Evolutionary conservation across 106 monocot species (phyloP), one percentile per base, ranked within the genome.

Genomic region (Vanilla planifolia): DNA sequence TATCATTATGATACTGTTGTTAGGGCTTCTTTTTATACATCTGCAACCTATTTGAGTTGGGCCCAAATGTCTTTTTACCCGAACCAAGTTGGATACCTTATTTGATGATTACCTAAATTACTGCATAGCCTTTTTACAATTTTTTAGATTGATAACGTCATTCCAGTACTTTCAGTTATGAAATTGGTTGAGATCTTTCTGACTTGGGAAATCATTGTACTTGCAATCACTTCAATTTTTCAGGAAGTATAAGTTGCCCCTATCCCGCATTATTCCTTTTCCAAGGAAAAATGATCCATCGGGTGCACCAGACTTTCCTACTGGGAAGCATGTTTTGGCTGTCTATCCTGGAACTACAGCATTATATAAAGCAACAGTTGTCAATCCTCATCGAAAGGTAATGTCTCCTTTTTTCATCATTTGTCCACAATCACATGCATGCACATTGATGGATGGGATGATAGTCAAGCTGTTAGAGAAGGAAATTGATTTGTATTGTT

Each of bases 321-420:
- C 36, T 9, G 88, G 85, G 29, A 78, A 35, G 43, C 81, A 81
- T 74, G 98, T 98, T 29, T 82, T 92, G 71, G 98, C 98, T 39
- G 91, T 98, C 29, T 98, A 92, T 73, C 98, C 98, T 59, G 77
- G 79, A 43, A 98, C 98, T 25, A 92, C 96, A 65, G 92, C 98
- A 63, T 75, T 98, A 57, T 98, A 98, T 33, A 92, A 82, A 73
- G 98, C 98, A 64, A 98, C 98, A 64, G 92, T 98, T 34, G 91
- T 79, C 15, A 86, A 89, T 73, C 22, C 82, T 42, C 82, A 78
- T 55, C 86, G 98, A 20, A 98, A 98, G 98, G 98, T 98, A 80
- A 61, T 53, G 9, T 58, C 21, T 11, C 11, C 8, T 28, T 53
- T 53, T 53, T 5, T 0, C 25, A 3, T 52, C 14, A 16, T 16